Evolutionary conservation across 2,329 filamentous ascomycete species (phyloP).

Genomic region (Kalmusia sp.): DNA sequence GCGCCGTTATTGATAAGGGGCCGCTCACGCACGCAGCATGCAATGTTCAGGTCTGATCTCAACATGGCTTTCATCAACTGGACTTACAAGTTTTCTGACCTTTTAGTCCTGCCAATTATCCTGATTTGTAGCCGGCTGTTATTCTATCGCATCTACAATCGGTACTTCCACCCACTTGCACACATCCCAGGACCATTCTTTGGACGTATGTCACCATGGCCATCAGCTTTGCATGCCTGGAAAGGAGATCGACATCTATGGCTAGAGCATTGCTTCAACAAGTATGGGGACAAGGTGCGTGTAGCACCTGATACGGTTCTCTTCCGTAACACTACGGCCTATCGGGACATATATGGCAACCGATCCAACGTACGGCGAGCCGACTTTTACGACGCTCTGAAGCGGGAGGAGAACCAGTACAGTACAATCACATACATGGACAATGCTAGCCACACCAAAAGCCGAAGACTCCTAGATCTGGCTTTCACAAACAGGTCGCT

Average conservation of each 20-base stretch:
- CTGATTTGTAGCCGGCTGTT: neutral
- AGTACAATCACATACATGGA: constrained; percentile 10
- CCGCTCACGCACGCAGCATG: too few species aligned
- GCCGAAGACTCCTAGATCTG: constrained; percentile 13
- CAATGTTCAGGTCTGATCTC: too few species aligned
- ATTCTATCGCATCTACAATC: constrained; percentile 12
- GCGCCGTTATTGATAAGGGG: too few species aligned
- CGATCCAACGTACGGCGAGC: constrained; percentile 11
- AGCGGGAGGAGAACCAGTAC: constrained; percentile 10
- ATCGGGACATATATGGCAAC: constrained; percentile 10
- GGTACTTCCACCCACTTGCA: constrained; percentile 17
- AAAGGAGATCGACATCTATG: constrained; percentile 21
- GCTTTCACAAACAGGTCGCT: constrained; percentile 18
- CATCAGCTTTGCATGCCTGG: constrained; percentile 16
- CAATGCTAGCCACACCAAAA: constrained; percentile 7
- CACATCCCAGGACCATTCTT: constrained; percentile 15
- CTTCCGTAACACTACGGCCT: constrained; percentile 9
- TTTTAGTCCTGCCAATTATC: neutral
- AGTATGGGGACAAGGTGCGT: constrained; percentile 11
- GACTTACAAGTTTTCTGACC: neutral
- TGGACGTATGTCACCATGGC: constrained; percentile 6
- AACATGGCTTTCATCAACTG: neutral
- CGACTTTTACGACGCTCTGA: constrained; percentile 13
- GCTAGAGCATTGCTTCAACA: constrained; percentile 12
- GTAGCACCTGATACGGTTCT: constrained; percentile 11